phyloP scores from a whole-genome alignment of 2,329 filamentous ascomycete genomes.

The Botrytis deweyae region DNA sequence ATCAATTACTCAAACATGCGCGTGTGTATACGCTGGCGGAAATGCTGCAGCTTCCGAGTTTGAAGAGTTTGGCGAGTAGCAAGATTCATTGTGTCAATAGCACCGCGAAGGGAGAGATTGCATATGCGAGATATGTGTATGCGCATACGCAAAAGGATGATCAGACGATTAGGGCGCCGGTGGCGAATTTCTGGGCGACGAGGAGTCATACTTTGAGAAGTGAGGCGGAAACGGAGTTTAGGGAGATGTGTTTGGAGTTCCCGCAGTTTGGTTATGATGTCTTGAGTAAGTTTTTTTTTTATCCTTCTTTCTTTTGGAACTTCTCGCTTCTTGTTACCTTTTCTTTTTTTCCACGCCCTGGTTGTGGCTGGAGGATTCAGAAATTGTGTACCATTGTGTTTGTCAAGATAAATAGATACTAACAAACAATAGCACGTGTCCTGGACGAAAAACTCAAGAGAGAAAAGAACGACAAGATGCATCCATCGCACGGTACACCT shows the following conservation, averaged over 20 bases:
- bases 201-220: constrained; percentile 77
- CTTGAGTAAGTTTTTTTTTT: constrained; percentile 57
- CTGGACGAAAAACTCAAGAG: constrained; percentile 66
- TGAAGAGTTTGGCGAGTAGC: constrained; percentile 75
- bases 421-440: constrained; percentile 52
- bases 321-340: neutral
- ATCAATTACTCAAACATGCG: constrained; percentile 83
- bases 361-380: neutral
- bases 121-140: constrained; percentile 89
- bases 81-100: constrained; percentile 93
- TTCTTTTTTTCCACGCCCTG: neutral
- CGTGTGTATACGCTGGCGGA: constrained; percentile 86
- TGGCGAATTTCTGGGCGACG: constrained; percentile 88
- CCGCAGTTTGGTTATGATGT: constrained; percentile 94
- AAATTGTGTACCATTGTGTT: neutral
- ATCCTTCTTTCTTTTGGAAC: neutral
- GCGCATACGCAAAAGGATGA: constrained; percentile 70
- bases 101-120: constrained; percentile 85
- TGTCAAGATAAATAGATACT: constrained; percentile 15
- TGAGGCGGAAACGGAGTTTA: constrained; percentile 85
- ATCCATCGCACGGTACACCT: constrained; percentile 44
- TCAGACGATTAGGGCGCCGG: constrained; percentile 71
- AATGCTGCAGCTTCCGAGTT: constrained; percentile 65
- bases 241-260: constrained; percentile 79
- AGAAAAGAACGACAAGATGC: constrained; percentile 56